phyloP scores from a whole-genome alignment of 2,329 filamentous ascomycete genomes.

The Trichoderma sp. region DNA sequence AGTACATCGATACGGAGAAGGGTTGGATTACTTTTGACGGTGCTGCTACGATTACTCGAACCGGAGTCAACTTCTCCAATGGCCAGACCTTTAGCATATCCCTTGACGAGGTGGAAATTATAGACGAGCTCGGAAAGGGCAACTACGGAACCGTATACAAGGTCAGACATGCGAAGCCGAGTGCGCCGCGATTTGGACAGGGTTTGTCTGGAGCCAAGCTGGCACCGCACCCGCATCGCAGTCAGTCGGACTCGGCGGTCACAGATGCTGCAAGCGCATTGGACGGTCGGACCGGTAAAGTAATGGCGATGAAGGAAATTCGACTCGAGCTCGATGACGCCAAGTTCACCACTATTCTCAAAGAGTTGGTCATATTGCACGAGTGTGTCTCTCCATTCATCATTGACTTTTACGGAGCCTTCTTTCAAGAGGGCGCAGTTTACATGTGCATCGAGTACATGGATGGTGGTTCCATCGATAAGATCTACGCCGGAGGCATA shows the following conservation, averaged over 20 bases:
- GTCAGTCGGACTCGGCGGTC: constrained; percentile 37
- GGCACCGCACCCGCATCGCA: constrained; percentile 34
- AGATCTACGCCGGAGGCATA: constrained; percentile 85
- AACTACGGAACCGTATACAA: constrained; percentile 99
- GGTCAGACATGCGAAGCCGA: constrained; percentile 75
- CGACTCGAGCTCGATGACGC: constrained; percentile 91
- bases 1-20: constrained; percentile 88
- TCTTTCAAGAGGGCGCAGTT: constrained; percentile 97
- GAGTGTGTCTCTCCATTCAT: constrained; percentile 94
- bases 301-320: constrained; percentile 99
- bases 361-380: constrained; percentile 94
- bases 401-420: constrained; percentile 97
- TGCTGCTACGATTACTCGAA: constrained; percentile 83
- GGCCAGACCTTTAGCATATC: constrained; percentile 92
- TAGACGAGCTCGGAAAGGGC: constrained; percentile 93
- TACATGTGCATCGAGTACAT: constrained; percentile 99
- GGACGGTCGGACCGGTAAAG: constrained; percentile 61
- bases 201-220: constrained; percentile 52
- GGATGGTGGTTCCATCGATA: constrained; percentile 97
- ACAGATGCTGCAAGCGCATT: constrained; percentile 30
- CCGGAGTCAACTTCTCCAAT: constrained; percentile 88
- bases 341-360: constrained; percentile 95
- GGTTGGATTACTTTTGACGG: constrained; percentile 91
- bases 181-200: constrained; percentile 55
- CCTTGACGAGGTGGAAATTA: constrained; percentile 87